These are phyloP conservation scores for Penicillium nordicum DNA, from an alignment of 2,329 filamentous ascomycete genomes.

Conservation along the genomic window DNA sequence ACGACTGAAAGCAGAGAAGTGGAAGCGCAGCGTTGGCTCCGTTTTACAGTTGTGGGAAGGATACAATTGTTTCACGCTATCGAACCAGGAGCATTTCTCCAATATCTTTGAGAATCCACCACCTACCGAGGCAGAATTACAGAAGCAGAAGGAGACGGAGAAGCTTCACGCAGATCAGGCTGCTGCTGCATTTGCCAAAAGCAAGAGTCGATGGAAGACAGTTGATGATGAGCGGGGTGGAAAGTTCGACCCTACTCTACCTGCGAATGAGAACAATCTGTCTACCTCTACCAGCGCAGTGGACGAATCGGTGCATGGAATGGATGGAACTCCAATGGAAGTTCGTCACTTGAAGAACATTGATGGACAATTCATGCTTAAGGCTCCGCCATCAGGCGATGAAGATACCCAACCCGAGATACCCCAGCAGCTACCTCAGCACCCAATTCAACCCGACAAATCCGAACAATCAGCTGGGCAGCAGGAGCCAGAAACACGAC, in stretches of 20 bases:
- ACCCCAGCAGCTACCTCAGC: constrained; percentile 13
- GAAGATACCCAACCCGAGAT: constrained; percentile 18
- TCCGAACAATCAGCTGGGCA: constrained; percentile 20
- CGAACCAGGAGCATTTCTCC: constrained; percentile 68
- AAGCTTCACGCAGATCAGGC: constrained; percentile 42
- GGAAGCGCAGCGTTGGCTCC: constrained; percentile 70
- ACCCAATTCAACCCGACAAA: constrained; percentile 10
- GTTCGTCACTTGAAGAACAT: constrained; percentile 43
- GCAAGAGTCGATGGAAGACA: constrained; percentile 47
- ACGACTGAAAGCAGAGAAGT: constrained; percentile 75
- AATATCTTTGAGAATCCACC: constrained; percentile 70
- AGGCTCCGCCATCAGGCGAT: constrained; percentile 29
- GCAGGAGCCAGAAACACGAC: constrained; percentile 25
- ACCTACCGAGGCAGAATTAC: constrained; percentile 46
- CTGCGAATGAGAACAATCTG: constrained; percentile 25
- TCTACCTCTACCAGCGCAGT: constrained; percentile 30
- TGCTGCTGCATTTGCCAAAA: constrained; percentile 36
- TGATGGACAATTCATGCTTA: constrained; percentile 39
- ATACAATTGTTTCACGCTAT: constrained; percentile 66
- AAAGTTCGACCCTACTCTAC: constrained; percentile 29
- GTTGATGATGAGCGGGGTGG: constrained; percentile 41
- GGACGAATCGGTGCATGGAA: background rate
- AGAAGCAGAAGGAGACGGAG: constrained; percentile 38
- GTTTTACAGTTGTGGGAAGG: constrained; percentile 67
- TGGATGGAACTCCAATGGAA: constrained; percentile 47